Percentiles rank a stretch among this genome's conserved stretches.
Evolutionary conservation across 306 rosid species (phyloP).

Genomic region (Acacia crassicarpa): DNA sequence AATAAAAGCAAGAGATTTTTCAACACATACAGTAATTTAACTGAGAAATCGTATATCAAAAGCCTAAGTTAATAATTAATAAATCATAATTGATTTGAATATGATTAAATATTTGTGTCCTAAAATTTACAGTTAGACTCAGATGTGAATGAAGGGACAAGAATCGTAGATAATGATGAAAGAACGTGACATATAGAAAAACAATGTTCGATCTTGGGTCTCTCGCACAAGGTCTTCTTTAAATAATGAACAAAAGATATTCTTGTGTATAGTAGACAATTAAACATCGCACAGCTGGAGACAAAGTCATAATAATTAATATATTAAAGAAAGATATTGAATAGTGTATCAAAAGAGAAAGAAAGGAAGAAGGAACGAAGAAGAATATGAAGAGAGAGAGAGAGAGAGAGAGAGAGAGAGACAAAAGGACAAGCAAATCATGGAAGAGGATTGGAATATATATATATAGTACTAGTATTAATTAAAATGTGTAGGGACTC

Average conservation of each 20-base stretch:
- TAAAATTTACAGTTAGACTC: not conserved
- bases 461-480: not conserved
- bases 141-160: not conserved
- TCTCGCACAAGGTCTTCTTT: not conserved
- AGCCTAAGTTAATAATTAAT: not conserved
- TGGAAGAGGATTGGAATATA: not conserved
- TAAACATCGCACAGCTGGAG: conserved; percentile 16
- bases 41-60: not conserved
- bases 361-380: conserved; percentile 18
- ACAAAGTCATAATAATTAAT: conserved; percentile 7
- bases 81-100: not conserved
- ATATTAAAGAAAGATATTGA: not conserved
- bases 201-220: not conserved
- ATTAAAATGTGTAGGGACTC: not conserved
- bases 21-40: not conserved
- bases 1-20: too few species aligned
- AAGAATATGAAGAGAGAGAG: not conserved
- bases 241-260: conserved; percentile 14
- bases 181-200: not conserved
- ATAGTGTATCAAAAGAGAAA: not conserved
- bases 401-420: not conserved
- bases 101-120: not conserved
- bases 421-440: conserved; percentile 42
- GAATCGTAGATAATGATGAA: conserved; percentile 1
- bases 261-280: not conserved